Evolutionary conservation across 1,139 yeast species (phyloP).

Genomic region (Pichia sp.): DNA sequence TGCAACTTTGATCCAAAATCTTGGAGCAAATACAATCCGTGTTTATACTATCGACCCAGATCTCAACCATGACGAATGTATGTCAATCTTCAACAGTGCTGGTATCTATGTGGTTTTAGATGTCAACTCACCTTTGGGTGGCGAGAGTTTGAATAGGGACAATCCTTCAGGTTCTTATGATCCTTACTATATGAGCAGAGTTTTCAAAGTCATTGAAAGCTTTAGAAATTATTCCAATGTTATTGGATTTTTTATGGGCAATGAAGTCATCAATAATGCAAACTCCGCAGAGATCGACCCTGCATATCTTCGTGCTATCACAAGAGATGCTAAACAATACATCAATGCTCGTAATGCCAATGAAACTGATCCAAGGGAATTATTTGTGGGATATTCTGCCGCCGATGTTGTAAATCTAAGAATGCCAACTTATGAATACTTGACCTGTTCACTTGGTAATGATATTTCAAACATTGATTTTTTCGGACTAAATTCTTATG

Average conservation of each 20-base stretch:
- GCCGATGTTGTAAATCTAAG: constrained; percentile 74
- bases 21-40: constrained; percentile 62
- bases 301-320: constrained; percentile 76
- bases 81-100: constrained; percentile 77
- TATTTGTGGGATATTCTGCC: constrained; percentile 92
- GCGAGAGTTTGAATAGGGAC: constrained; percentile 63
- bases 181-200: constrained; percentile 57
- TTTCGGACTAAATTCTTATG: constrained; percentile 86
- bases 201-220: constrained; percentile 75
- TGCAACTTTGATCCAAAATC: constrained; percentile 63
- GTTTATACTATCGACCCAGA: constrained; percentile 74
- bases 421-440: constrained; percentile 69
- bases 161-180: constrained; percentile 67
- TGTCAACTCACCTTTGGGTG: constrained; percentile 67
- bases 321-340: constrained; percentile 84
- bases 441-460: constrained; percentile 58
- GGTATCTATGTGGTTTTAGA: constrained; percentile 86
- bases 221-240: constrained; percentile 77
- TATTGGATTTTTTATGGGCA: constrained; percentile 89
- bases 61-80: constrained; percentile 77
- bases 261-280: constrained; percentile 82
- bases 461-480: constrained; percentile 71
- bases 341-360: constrained; percentile 30
- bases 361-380: constrained; percentile 56
- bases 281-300: constrained; percentile 58